A percentile compares a stretch with the other conserved stretches of the same genome.
Conservation (phyloP, 352 stramenopile genomes). For the Elongisporangium prolatum region DNA sequence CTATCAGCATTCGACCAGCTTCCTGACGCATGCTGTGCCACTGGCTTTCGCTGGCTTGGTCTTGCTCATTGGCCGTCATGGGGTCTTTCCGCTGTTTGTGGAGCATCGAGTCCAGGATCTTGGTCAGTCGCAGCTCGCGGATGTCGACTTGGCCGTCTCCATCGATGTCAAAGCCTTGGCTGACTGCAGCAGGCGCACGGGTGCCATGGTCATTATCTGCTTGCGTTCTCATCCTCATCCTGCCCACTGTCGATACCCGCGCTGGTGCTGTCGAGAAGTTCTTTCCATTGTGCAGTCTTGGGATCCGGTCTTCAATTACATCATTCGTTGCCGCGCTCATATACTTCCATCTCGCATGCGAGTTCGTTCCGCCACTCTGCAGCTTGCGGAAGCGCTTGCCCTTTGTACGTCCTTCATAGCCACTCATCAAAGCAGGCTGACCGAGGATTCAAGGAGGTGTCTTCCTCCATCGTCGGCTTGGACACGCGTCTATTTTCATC, state of each 20-base stretch:
- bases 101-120: conserved; percentile 57
- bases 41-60: conserved; percentile 23
- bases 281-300: background rate
- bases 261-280: background rate
- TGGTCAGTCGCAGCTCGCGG: conserved; percentile 60
- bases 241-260: conserved; percentile 10
- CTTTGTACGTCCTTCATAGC: conserved; percentile 29
- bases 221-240: background rate
- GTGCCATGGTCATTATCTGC: background rate
- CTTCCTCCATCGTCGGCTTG: background rate
- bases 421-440: conserved; percentile 10
- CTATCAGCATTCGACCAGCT: conserved; percentile 50
- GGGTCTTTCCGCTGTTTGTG: conserved; percentile 21
- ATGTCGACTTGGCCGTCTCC: conserved; percentile 60
- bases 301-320: conserved; percentile 19
- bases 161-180: conserved; percentile 52
- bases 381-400: conserved; percentile 57
- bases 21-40: conserved; percentile 42
- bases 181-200: background rate
- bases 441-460: background rate
- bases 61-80: conserved; percentile 4
- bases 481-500: background rate
- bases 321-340: conserved; percentile 42
- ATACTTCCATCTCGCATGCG: conserved; percentile 46
- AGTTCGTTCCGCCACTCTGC: conserved; percentile 41